phyloP scores from a whole-genome alignment of 257 asterid species.

The Salvia splendens region DNA sequence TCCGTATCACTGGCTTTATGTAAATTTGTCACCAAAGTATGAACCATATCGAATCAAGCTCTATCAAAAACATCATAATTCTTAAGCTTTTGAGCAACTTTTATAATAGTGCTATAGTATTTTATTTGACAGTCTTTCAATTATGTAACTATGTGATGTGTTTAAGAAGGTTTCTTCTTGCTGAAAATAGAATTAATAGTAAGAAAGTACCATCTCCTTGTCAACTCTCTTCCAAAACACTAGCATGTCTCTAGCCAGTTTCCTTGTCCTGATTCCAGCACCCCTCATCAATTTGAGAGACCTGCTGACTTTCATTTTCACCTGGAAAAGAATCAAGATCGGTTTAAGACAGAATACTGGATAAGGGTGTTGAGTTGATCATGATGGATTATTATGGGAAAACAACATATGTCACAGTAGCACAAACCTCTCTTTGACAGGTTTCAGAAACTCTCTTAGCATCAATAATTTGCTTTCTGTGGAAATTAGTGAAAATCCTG shows the following conservation, averaged over 20 bases:
- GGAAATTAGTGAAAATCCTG: conserved; percentile 62
- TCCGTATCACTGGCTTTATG: not conserved
- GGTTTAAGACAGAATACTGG: conserved; percentile 23
- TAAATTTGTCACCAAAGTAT: conserved; percentile 21
- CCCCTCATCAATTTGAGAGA: conserved; percentile 88
- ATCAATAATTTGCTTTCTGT: conserved; percentile 78
- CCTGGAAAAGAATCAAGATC: conserved; percentile 53
- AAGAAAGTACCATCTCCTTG: conserved; percentile 85
- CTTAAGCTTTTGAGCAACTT: not conserved
- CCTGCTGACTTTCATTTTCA: conserved; percentile 87
- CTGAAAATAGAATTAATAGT: conserved; percentile 18
- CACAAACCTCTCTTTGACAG: conserved; percentile 95
- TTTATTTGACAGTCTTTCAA: conserved; percentile 5
- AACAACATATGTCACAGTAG: conserved; percentile 15
- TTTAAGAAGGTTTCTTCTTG: conserved; percentile 1
- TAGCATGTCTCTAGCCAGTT: conserved; percentile 90
- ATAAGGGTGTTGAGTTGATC: conserved; percentile 19
- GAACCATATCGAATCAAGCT: conserved; percentile 20
- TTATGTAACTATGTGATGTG: conserved; percentile 14
- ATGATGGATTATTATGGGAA: conserved; percentile 9
- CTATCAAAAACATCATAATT: not conserved
- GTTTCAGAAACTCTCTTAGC: conserved; percentile 87
- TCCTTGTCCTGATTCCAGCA: conserved; percentile 85
- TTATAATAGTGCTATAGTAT: not conserved
- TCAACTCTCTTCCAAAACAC: conserved; percentile 98